Evolutionary conservation across 257 asterid genomes (phyloP).

Genomic region (Nyctanthes arbortristis): DNA sequence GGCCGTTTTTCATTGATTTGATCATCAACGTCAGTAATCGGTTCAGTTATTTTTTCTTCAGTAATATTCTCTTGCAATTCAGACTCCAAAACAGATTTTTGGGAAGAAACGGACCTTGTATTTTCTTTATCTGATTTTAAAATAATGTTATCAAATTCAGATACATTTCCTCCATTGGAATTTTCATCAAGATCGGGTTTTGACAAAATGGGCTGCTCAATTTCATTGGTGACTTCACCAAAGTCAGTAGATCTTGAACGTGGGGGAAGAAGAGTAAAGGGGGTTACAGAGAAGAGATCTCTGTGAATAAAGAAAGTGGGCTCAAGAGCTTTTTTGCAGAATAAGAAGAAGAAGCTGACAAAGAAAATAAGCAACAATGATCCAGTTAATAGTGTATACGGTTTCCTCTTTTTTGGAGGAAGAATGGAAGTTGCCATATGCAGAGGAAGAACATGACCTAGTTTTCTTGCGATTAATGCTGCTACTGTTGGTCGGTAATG

Average conservation of each 20-base stretch:
- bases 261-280: conserved; percentile 18
- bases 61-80: background rate
- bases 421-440: conserved; percentile 54
- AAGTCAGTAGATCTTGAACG: conserved; percentile 38
- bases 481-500: background rate
- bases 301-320: conserved; percentile 40
- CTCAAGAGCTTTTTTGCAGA: conserved; percentile 45
- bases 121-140: too few relatives aligned
- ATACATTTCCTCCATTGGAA: conserved; percentile 12
- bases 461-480: conserved; percentile 7
- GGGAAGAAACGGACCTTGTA: conserved; percentile 26
- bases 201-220: conserved; percentile 20
- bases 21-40: background rate
- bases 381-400: conserved; percentile 33
- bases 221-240: conserved; percentile 15
- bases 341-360: conserved; percentile 42
- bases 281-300: conserved; percentile 34
- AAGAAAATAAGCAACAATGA: conserved; percentile 41
- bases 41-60: background rate
- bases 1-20: conserved; percentile 20
- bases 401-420: conserved; percentile 40
- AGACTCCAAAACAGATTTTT: conserved; percentile 29
- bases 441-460: conserved; percentile 34
- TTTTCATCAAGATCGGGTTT: conserved; percentile 17
- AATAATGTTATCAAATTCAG: conserved; percentile 18